These are phyloP conservation scores for Monosporozyma solicola DNA, from an alignment of 805 yeast species.

Conservation along the genomic window DNA sequence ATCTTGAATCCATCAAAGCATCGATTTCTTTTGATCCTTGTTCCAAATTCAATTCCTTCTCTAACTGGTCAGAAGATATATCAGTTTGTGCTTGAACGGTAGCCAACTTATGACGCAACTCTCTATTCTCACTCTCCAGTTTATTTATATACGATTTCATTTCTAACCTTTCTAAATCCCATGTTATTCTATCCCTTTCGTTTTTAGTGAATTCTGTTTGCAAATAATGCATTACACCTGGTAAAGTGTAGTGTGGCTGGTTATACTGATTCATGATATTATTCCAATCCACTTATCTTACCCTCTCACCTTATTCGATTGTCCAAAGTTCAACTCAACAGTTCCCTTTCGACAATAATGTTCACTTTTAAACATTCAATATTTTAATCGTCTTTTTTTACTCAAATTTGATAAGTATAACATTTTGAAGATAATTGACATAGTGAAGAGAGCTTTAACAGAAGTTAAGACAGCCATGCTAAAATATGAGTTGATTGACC, in stretches of 20 bases:
- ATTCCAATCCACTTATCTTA: background rate
- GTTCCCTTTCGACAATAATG: background rate
- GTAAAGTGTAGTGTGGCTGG: slow-evolving; percentile 18
- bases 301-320: background rate
- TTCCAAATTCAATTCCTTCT: background rate
- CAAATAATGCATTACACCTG: slow-evolving; percentile 55
- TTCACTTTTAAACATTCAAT: too few relatives aligned
- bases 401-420: too few relatives aligned
- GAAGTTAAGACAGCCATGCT: too few relatives aligned
- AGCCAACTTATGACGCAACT: slow-evolving; percentile 20
- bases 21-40: background rate
- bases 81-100: background rate
- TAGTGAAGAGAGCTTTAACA: too few relatives aligned
- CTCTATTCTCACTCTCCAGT: slow-evolving; percentile 46
- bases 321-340: too few relatives aligned
- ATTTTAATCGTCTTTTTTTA: too few relatives aligned
- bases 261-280: background rate
- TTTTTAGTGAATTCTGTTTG: slow-evolving; percentile 55
- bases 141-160: slow-evolving; percentile 44
- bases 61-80: background rate
- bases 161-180: slow-evolving; percentile 54
- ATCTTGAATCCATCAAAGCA: background rate
- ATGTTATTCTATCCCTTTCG: slow-evolving; percentile 50
- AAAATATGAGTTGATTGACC: background rate
- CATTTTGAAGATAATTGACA: too few relatives aligned